These are phyloP conservation scores for Fusarium caatingaense DNA, from an alignment of 2,329 filamentous ascomycete genomes.

Conservation along the genomic window DNA sequence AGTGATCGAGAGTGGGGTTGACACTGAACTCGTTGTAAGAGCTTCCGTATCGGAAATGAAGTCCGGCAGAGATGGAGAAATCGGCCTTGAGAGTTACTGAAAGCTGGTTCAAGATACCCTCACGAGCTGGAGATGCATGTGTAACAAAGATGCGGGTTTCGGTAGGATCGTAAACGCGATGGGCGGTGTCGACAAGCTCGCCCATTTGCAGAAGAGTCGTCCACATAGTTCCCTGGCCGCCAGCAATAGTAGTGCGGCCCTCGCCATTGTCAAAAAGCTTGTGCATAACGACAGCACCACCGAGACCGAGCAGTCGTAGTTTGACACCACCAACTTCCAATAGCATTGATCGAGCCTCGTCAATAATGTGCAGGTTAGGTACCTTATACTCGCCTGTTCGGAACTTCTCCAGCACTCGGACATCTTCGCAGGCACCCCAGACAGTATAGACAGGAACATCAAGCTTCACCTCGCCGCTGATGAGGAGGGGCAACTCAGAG, in stretches of 20 bases:
- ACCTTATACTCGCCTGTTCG: constrained; percentile 98
- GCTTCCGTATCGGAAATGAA: constrained; percentile 98
- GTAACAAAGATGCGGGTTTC: constrained; percentile 98
- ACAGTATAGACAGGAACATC: constrained; percentile 98
- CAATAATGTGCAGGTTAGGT: constrained; percentile 96
- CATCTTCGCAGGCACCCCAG: constrained; percentile 98
- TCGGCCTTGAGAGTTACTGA: constrained; percentile 97
- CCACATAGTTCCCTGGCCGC: constrained; percentile 99
- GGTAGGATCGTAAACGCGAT: constrained; percentile 97
- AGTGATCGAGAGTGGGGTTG: constrained; percentile 97
- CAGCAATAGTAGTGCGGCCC: constrained; percentile 96
- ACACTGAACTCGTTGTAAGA: constrained; percentile 99
- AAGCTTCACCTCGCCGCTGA: constrained; percentile 88
- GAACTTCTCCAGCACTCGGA: constrained; percentile 96
- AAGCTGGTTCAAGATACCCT: constrained; percentile 96
- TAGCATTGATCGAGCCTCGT: constrained; percentile 95
- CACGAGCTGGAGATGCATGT: constrained; percentile 94
- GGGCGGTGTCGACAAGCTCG: constrained; percentile 96
- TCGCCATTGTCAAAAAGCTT: constrained; percentile 99
- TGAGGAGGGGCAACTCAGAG: constrained; percentile 89
- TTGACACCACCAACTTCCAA: constrained; percentile 96
- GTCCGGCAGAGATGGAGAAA: constrained; percentile 95
- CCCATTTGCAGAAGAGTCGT: constrained; percentile 98
- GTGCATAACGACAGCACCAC: constrained; percentile 98
- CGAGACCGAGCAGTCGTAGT: constrained; percentile 90